phyloP scores from a whole-genome alignment of 2,329 filamentous ascomycete genomes.

The Cladosporium phlei region DNA sequence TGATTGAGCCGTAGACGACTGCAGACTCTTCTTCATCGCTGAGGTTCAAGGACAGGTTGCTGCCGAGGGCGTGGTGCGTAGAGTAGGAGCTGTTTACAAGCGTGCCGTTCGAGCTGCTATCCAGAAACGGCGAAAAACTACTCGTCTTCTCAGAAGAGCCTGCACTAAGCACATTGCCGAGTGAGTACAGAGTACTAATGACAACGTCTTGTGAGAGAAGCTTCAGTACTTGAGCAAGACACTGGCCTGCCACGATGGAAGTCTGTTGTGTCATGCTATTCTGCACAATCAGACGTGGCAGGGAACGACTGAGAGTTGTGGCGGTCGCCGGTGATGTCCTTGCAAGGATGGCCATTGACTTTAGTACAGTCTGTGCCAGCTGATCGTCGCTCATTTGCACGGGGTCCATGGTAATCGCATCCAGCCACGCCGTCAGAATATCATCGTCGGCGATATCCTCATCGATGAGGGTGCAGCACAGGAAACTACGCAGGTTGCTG shows the following conservation, averaged over 20 bases:
- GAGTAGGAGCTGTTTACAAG: conserved; percentile 22
- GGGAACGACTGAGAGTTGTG: conserved; percentile 67
- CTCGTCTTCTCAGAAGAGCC: conserved; percentile 52
- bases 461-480: conserved; percentile 80
- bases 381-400: conserved; percentile 76
- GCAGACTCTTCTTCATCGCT: conserved; percentile 74
- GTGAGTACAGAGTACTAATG: conserved; percentile 89
- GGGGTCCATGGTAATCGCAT: conserved; percentile 72
- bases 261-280: conserved; percentile 65
- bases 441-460: conserved; percentile 77
- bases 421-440: conserved; percentile 75
- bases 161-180: conserved; percentile 91
- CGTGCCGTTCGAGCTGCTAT: conserved; percentile 38
- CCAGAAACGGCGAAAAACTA: conserved; percentile 42
- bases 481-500: conserved; percentile 71
- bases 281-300: conserved; percentile 86
- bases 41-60: conserved; percentile 71
- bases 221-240: conserved; percentile 74
- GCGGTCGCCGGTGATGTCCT: conserved; percentile 68
- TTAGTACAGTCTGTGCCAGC: conserved; percentile 72
- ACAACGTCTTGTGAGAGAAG: conserved; percentile 85
- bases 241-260: conserved; percentile 74
- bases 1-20: conserved; percentile 76
- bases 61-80: conserved; percentile 47
- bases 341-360: conserved; percentile 76